phyloP scores from a whole-genome alignment of 2,329 filamentous ascomycete species.

The Periglandula ipomoeae region DNA sequence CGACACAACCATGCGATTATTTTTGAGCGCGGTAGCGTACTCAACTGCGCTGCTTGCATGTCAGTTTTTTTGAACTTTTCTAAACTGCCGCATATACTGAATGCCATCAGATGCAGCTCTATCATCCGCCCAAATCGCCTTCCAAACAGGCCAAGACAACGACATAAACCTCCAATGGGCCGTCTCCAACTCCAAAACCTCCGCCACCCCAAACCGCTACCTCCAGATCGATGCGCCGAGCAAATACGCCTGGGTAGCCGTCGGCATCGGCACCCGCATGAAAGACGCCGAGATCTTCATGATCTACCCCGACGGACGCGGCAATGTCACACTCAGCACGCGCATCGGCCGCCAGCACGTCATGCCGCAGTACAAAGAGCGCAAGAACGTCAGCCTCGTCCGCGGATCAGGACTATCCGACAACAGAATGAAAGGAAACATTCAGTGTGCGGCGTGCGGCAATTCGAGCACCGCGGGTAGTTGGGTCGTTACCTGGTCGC shows the following conservation, averaged over 20 bases:
- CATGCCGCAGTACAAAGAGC: conserved; percentile 35
- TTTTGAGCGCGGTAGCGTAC: no score
- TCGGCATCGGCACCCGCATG: conserved; percentile 50
- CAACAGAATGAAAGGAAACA: conserved; percentile 49
- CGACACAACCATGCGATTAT: no score
- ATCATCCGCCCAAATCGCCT: background rate
- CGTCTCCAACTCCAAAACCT: background rate
- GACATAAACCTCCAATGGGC: background rate
- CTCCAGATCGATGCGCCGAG: conserved; percentile 48
- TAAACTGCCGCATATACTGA: no score
- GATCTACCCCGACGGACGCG: conserved; percentile 47
- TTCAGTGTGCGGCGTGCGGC: conserved; percentile 44
- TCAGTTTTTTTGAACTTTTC: no score
- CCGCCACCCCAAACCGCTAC: conserved; percentile 36
- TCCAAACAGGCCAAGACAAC: background rate
- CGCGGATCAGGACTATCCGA: conserved; percentile 46
- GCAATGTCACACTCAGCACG: conserved; percentile 54
- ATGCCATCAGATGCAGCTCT: background rate
- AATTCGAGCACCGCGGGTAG: conserved; percentile 30
- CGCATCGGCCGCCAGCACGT: conserved; percentile 38
- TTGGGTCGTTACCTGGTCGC: conserved; percentile 46
- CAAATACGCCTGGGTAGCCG: conserved; percentile 44
- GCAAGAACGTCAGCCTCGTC: conserved; percentile 41
- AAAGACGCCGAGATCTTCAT: conserved; percentile 49
- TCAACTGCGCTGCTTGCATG: no score